These are phyloP conservation scores for Cylindrotheca closterium DNA, from an alignment of 108 stramenopile species.

Conservation along the genomic window DNA sequence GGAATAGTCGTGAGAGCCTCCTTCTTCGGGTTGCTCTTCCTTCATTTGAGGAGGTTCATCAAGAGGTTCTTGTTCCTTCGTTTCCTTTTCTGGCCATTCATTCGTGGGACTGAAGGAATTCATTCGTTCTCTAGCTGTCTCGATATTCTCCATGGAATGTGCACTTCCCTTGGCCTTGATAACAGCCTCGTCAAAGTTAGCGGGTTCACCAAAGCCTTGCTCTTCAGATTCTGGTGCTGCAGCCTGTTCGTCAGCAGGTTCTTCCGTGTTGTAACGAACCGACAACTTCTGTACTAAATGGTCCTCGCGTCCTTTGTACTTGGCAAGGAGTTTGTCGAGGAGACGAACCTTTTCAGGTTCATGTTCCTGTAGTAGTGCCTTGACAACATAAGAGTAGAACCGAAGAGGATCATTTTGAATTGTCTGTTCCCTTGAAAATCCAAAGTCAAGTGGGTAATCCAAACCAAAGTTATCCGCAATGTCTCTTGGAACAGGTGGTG, in stretches of 20 bases:
- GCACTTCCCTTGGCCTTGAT: slow-evolving; percentile 55
- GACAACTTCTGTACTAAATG: slow-evolving; percentile 82
- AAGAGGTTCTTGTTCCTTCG: slow-evolving; percentile 36
- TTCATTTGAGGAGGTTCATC: slow-evolving; percentile 36
- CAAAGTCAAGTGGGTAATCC: slow-evolving; percentile 64
- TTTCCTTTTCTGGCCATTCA: slow-evolving; percentile 55
- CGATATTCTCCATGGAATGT: slow-evolving; percentile 28
- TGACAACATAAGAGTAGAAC: slow-evolving; percentile 80
- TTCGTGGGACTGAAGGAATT: slow-evolving; percentile 1
- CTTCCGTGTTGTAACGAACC: slow-evolving; percentile 74
- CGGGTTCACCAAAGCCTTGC: slow-evolving; percentile 16
- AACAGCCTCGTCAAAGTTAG: slow-evolving; percentile 58
- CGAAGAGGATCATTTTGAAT: slow-evolving; percentile 68
- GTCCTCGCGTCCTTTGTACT: slow-evolving; percentile 82
- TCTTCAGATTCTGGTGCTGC: background rate
- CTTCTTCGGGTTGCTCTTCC: slow-evolving; percentile 53
- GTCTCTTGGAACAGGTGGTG: slow-evolving; percentile 50
- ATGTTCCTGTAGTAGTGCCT: slow-evolving; percentile 64
- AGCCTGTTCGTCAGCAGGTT: slow-evolving; percentile 16
- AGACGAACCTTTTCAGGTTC: slow-evolving; percentile 87
- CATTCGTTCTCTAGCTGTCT: slow-evolving; percentile 38
- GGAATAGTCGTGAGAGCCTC: slow-evolving; percentile 61
- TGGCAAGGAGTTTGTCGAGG: slow-evolving; percentile 81
- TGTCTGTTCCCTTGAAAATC: slow-evolving; percentile 68
- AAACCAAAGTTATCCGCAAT: slow-evolving; percentile 63